These are phyloP conservation scores for Medicago lupulina DNA, from an alignment of 306 rosid species.

Conservation along the genomic window DNA sequence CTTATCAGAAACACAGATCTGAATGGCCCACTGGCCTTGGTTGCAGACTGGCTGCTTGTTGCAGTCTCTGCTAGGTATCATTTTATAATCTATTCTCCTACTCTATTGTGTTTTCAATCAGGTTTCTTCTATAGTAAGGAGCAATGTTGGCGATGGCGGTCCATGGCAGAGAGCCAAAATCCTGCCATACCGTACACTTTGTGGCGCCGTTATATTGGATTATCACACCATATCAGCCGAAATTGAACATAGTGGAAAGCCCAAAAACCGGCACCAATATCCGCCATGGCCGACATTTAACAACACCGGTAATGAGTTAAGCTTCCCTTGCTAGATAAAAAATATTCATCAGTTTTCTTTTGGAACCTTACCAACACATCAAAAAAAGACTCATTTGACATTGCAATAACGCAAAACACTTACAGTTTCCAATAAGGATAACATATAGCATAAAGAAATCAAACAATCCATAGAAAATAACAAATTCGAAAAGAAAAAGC, in stretches of 20 bases:
- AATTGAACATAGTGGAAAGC: too few relatives aligned
- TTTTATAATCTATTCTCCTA: slow-evolving; percentile 8
- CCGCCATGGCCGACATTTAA: too few relatives aligned
- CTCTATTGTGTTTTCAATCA: too few relatives aligned
- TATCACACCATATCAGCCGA: too few relatives aligned
- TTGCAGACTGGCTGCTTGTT: not conserved
- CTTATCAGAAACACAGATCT: not conserved
- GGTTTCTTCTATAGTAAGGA: not conserved
- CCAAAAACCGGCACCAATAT: too few relatives aligned
- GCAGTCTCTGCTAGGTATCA: not conserved
- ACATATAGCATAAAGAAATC: slow-evolving; percentile 3
- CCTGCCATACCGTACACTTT: too few relatives aligned
- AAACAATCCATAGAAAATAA: slow-evolving; percentile 26
- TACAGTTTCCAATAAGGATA: not conserved
- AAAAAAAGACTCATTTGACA: not conserved
- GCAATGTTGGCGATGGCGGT: not conserved
- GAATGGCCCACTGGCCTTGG: not conserved
- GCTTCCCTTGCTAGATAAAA: slow-evolving; percentile 16
- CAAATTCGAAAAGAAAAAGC: slow-evolving; percentile 13
- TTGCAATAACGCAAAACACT: not conserved
- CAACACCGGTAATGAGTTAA: too few relatives aligned
- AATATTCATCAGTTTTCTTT: slow-evolving; percentile 5
- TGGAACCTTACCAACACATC: slow-evolving; percentile 13
- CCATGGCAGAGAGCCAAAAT: too few relatives aligned
- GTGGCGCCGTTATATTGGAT: too few relatives aligned